Conservation (phyloP, 345 rosid genomes). For the Laguncularia racemosa region DNA sequence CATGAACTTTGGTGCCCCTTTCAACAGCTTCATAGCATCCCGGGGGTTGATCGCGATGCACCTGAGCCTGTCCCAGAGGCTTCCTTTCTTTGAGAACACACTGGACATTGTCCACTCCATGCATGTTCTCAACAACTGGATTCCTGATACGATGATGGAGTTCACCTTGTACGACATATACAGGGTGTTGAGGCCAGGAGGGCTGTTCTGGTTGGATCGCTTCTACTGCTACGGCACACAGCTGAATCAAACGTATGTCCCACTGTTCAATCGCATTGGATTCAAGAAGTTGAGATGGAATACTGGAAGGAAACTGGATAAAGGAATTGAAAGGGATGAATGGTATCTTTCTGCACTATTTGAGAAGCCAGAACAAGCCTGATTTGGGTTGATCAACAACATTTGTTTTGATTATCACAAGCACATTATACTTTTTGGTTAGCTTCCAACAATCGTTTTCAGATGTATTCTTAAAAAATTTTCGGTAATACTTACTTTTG, state of each 20-base stretch:
- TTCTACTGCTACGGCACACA: constrained; percentile 44
- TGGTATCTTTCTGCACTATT: constrained; percentile 45
- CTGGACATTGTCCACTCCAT: constrained; percentile 47
- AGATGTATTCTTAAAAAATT: too few species aligned
- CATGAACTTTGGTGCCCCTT: constrained; percentile 48
- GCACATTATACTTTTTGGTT: too few species aligned
- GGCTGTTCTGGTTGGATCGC: constrained; percentile 45
- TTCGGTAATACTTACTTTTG: too few species aligned
- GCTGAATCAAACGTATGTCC: constrained; percentile 35
- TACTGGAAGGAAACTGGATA: constrained; percentile 30
- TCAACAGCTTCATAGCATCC: constrained; percentile 44
- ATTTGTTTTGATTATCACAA: too few species aligned
- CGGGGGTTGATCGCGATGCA: constrained; percentile 41
- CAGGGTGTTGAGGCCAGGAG: constrained; percentile 50
- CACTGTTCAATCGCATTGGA: constrained; percentile 28
- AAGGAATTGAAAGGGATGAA: constrained; percentile 20
- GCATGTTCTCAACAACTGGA: constrained; percentile 45
- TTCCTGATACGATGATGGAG: constrained; percentile 39
- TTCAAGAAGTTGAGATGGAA: constrained; percentile 41
- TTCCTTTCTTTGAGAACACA: constrained; percentile 50
- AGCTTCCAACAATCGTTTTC: too few species aligned
- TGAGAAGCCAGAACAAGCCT: constrained; percentile 26
- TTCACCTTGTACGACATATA: constrained; percentile 34
- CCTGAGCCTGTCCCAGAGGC: constrained; percentile 37
- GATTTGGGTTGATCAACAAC: too few species aligned